These are phyloP conservation scores for Vitis rotundifolia DNA, from an alignment of 164 flowering plant species.

Conservation along the genomic window DNA sequence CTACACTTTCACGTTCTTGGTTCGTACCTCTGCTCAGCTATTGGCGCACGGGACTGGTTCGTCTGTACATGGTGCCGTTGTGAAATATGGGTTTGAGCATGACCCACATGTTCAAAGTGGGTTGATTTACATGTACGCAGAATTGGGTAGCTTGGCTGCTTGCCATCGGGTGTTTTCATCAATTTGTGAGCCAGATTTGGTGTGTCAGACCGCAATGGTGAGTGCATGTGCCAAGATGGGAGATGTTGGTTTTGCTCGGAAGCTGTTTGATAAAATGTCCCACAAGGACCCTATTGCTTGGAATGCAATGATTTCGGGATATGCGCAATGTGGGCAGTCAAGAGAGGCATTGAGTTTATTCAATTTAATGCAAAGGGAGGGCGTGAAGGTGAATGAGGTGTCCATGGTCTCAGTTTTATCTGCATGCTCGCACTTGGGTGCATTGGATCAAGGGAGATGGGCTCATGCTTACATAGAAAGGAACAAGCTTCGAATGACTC, in stretches of 20 bases:
- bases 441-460: constrained; percentile 63
- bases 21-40: constrained; percentile 45
- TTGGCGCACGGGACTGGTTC: constrained; percentile 17
- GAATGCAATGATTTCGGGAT: constrained; percentile 63
- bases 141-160: constrained; percentile 33
- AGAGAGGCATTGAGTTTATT: constrained; percentile 51
- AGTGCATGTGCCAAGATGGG: constrained; percentile 46
- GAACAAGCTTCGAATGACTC: constrained; percentile 33
- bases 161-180: constrained; percentile 27
- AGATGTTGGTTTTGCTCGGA: constrained; percentile 35
- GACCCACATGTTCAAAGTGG: constrained; percentile 58
- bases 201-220: constrained; percentile 50
- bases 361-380: constrained; percentile 43
- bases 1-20: constrained; percentile 53
- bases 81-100: constrained; percentile 39
- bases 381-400: constrained; percentile 45
- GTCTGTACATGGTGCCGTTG: constrained; percentile 31
- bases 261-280: constrained; percentile 59
- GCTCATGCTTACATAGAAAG: constrained; percentile 47
- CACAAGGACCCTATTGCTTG: constrained; percentile 42
- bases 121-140: constrained; percentile 47
- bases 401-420: constrained; percentile 53
- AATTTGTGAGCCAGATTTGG: constrained; percentile 43
- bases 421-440: constrained; percentile 56
- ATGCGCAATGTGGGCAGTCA: constrained; percentile 42